phyloP scores from a whole-genome alignment of 495 filamentous ascomycete genomes.

The Penicillium cataractarum region DNA sequence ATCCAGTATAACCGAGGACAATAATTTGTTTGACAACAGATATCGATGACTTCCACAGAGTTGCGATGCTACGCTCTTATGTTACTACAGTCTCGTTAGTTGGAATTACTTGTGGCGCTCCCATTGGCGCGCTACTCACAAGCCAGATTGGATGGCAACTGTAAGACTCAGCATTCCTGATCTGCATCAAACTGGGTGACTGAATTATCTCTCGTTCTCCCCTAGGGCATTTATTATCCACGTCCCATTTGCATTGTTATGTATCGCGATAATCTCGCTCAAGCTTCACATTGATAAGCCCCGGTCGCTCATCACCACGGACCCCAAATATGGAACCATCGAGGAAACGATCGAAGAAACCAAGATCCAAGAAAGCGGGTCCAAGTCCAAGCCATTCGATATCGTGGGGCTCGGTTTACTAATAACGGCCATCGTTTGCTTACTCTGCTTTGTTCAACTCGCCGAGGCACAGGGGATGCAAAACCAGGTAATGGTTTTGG shows the following conservation, averaged over 20 bases:
- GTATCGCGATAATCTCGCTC: neutral
- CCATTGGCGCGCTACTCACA: neutral
- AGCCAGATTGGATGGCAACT: neutral
- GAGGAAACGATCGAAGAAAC: neutral
- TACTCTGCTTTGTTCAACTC: neutral
- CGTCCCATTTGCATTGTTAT: neutral
- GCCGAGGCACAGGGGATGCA: neutral
- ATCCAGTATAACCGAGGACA: too few species aligned
- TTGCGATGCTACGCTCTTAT: neutral
- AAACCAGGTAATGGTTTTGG: neutral
- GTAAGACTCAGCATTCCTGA: neutral
- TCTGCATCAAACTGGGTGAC: neutral
- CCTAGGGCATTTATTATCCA: neutral
- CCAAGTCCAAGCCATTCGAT: neutral
- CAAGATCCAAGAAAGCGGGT: neutral
- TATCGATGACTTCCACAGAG: neutral
- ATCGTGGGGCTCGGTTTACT: neutral
- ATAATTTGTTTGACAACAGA: neutral
- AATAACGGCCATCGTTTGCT: neutral
- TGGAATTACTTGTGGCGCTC: neutral
- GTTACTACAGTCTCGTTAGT: neutral
- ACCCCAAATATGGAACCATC: neutral
- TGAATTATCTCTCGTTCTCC: neutral
- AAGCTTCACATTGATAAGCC: neutral
- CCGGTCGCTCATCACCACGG: neutral